Evolutionary conservation across 1,284 basidiomycete species (phyloP).

Genomic region (Hymenochaete sp.): DNA sequence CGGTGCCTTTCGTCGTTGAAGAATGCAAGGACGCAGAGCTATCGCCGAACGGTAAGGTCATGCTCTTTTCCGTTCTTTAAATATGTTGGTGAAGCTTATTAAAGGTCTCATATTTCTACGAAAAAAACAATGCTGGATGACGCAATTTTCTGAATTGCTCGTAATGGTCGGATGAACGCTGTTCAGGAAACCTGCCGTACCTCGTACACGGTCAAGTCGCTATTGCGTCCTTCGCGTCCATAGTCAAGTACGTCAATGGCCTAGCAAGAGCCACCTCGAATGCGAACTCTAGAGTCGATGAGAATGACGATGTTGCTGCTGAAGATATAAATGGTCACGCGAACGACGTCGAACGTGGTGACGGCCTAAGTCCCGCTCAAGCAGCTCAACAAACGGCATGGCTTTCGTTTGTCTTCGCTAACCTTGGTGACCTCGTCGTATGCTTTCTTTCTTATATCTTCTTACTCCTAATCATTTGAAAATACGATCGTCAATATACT

Average conservation of each 20-base stretch:
- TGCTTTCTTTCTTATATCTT: slow-evolving; percentile 25
- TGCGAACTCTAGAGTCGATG: slow-evolving; percentile 8
- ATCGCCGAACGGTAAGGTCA: slow-evolving; percentile 63
- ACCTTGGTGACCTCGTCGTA: slow-evolving; percentile 62
- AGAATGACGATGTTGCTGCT: slow-evolving; percentile 1
- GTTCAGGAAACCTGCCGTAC: slow-evolving; percentile 60
- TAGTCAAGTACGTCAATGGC: slow-evolving; percentile 51
- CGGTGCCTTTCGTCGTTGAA: slow-evolving; percentile 52
- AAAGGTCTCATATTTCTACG: no score
- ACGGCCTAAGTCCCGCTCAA: slow-evolving; percentile 29
- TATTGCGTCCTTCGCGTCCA: slow-evolving; percentile 47
- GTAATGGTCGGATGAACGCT: not conserved
- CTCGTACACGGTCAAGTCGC: slow-evolving; percentile 47
- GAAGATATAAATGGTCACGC: slow-evolving; percentile 21
- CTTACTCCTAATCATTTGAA: not conserved
- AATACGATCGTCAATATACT: slow-evolving; percentile 20
- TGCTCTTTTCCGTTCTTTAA: slow-evolving; percentile 9
- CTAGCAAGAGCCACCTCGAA: slow-evolving; percentile 29
- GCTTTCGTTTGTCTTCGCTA: slow-evolving; percentile 53
- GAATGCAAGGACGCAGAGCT: slow-evolving; percentile 60
- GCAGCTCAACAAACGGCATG: slow-evolving; percentile 50
- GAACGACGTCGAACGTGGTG: slow-evolving; percentile 38
- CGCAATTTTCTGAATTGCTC: not conserved
- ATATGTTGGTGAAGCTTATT: no score
- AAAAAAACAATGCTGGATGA: no score